A percentile compares a stretch with the other conserved stretches of the same genome.
Conservation (phyloP, 768 basidiomycete genomes). For the Termitomyces sp. region DNA sequence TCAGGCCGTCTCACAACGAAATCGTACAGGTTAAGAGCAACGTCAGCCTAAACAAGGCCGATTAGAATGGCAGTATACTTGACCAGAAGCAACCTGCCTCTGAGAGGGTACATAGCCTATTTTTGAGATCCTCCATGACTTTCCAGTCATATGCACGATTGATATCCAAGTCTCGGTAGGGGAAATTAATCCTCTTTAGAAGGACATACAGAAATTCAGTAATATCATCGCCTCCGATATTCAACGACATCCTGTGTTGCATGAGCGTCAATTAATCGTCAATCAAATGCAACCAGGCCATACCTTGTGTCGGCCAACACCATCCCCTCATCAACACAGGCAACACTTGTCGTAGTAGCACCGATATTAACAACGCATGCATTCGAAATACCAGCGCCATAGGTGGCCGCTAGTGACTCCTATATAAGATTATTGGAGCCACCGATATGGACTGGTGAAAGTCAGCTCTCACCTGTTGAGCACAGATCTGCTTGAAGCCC, state of each 20-base stretch:
- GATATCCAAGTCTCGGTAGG: conserved; percentile 82
- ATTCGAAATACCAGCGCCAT: conserved; percentile 91
- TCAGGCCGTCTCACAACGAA: conserved; percentile 81
- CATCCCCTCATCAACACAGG: conserved; percentile 93
- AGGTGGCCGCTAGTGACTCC: conserved; percentile 92
- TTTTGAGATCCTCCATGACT: conserved; percentile 90
- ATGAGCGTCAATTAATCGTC: conserved; percentile 1
- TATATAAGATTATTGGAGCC: conserved; percentile 25
- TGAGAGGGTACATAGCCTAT: conserved; percentile 76
- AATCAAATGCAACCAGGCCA: conserved; percentile 11
- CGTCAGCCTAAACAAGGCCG: conserved; percentile 60
- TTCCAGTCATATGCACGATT: conserved; percentile 81
- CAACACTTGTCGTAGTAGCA: conserved; percentile 75
- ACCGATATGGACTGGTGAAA: not conserved
- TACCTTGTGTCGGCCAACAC: conserved; percentile 87
- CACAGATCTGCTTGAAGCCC: conserved; percentile 91
- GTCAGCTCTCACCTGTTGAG: conserved; percentile 68
- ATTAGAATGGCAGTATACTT: not conserved
- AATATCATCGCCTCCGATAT: conserved; percentile 93
- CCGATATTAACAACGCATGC: conserved; percentile 98
- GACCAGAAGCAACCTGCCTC: conserved; percentile 56
- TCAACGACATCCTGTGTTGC: conserved; percentile 62
- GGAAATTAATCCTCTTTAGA: conserved; percentile 78
- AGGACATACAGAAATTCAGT: conserved; percentile 85
- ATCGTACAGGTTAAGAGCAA: conserved; percentile 87